These are phyloP conservation scores for Castanospermum australe DNA, from an alignment of 306 rosid genomes.

Conservation along the genomic window DNA sequence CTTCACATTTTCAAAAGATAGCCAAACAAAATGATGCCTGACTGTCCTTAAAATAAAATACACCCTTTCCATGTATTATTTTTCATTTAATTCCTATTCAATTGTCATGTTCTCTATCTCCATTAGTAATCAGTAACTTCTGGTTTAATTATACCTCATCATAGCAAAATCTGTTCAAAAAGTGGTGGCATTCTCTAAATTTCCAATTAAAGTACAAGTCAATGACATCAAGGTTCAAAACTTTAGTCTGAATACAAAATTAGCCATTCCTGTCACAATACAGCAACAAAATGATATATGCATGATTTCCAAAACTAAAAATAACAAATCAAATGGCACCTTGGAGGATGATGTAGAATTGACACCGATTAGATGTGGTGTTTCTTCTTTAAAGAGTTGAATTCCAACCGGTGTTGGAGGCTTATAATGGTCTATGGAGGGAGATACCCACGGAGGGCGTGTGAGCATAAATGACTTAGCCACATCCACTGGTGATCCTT, in stretches of 20 bases:
- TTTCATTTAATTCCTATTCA: not conserved
- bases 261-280: not conserved
- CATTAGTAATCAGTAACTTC: not conserved
- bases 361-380: slow-evolving; percentile 59
- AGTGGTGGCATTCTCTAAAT: not conserved
- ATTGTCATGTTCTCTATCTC: not conserved
- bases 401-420: slow-evolving; percentile 54
- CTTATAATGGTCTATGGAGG: slow-evolving; percentile 54
- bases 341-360: slow-evolving; percentile 54
- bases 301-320: not conserved
- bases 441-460: slow-evolving; percentile 92
- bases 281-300: not conserved
- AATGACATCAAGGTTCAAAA: not conserved
- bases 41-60: not conserved
- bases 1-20: not conserved
- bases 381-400: slow-evolving; percentile 67
- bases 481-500: slow-evolving; percentile 87
- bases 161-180: not conserved
- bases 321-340: slow-evolving; percentile 48
- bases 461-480: slow-evolving; percentile 83
- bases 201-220: not conserved
- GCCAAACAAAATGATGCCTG: not conserved
- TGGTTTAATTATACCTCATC: not conserved
- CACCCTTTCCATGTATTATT: not conserved
- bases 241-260: not conserved